phyloP scores from a whole-genome alignment of 2,329 filamentous ascomycete genomes.

The Pseudogymnoascus sp. region DNA sequence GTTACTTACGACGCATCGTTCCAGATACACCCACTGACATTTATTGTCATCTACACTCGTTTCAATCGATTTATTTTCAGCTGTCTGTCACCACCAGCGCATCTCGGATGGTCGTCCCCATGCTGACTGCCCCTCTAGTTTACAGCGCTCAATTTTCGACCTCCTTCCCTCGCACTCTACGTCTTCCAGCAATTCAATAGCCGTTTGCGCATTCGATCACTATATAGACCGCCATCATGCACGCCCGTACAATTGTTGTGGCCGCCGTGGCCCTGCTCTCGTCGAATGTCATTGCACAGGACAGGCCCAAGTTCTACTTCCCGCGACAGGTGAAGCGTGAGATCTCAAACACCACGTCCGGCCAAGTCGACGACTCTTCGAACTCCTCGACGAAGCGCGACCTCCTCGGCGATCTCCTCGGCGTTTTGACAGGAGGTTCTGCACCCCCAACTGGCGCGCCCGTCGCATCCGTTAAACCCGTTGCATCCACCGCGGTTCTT shows the following conservation, averaged over 20 bases:
- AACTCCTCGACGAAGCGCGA: conserved; percentile 8
- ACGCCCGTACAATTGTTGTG: conserved; percentile 39
- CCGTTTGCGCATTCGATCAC: conserved; percentile 16
- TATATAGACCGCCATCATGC: conserved; percentile 36
- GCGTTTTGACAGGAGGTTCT: conserved; percentile 11
- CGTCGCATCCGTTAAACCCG: not conserved
- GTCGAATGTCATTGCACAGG: conserved; percentile 37
- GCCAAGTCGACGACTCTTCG: not conserved
- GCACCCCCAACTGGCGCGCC: conserved; percentile 19
- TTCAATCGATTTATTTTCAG: conserved; percentile 30
- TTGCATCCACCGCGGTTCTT: not conserved
- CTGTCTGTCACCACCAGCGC: not conserved
- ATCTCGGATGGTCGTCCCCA: not conserved
- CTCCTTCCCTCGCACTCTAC: conserved; percentile 4
- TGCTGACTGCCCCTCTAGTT: conserved; percentile 37
- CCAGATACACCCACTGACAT: conserved; percentile 30
- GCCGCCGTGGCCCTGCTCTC: conserved; percentile 42
- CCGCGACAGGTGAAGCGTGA: conserved; percentile 48
- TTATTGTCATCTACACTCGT: conserved; percentile 53
- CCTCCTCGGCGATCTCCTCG: not conserved
- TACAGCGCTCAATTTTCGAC: conserved; percentile 2
- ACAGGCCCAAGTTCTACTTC: conserved; percentile 48
- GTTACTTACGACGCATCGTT: conserved; percentile 16
- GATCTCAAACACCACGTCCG: conserved; percentile 35
- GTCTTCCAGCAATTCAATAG: conserved; percentile 14